Evolutionary conservation across 805 yeast species (phyloP).

Genomic region (Ogataea chonburiensis): DNA sequence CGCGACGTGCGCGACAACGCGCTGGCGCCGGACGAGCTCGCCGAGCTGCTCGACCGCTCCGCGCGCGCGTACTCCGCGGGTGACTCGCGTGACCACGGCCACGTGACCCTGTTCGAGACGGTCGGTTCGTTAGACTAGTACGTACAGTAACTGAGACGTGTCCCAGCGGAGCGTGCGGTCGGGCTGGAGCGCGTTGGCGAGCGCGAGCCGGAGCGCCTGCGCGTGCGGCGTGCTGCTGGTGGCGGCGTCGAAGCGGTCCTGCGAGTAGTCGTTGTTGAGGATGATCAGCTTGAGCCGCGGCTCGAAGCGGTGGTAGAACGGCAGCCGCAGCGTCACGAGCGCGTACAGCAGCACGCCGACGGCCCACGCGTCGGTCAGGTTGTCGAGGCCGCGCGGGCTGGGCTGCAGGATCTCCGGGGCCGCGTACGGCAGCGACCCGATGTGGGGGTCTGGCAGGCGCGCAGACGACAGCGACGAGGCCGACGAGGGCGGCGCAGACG

Average conservation of each 20-base stretch:
- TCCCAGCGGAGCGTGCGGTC: conserved; percentile 41
- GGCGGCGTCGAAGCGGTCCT: conserved; percentile 35
- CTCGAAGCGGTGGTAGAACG: conserved; percentile 81
- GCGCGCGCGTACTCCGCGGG: conserved; percentile 37
- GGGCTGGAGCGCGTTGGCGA: conserved; percentile 53
- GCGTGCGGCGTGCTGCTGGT: conserved; percentile 24
- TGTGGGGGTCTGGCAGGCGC: conserved; percentile 57
- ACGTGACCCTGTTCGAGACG: conserved; percentile 39
- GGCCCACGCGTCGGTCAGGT: conserved; percentile 87
- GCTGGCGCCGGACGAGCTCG: conserved; percentile 43
- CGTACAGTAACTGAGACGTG: conserved; percentile 5
- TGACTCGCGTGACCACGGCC: conserved; percentile 18
- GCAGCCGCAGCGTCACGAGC: conserved; percentile 69
- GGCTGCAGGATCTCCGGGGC: conserved; percentile 79
- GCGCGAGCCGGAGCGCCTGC: conserved; percentile 27
- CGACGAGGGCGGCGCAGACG: conserved; percentile 10
- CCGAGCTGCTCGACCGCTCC: conserved; percentile 50
- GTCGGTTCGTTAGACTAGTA: conserved; percentile 30
- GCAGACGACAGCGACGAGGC: conserved; percentile 7
- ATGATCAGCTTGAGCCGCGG: conserved; percentile 77
- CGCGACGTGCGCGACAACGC: conserved; percentile 24
- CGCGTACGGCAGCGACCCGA: conserved; percentile 91
- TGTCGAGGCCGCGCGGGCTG: conserved; percentile 55
- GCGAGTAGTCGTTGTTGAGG: conserved; percentile 60
- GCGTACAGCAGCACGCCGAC: conserved; percentile 77